Conservation (phyloP, 2,329 filamentous ascomycete species). For the Bipolaris sorokiniana region DNA sequence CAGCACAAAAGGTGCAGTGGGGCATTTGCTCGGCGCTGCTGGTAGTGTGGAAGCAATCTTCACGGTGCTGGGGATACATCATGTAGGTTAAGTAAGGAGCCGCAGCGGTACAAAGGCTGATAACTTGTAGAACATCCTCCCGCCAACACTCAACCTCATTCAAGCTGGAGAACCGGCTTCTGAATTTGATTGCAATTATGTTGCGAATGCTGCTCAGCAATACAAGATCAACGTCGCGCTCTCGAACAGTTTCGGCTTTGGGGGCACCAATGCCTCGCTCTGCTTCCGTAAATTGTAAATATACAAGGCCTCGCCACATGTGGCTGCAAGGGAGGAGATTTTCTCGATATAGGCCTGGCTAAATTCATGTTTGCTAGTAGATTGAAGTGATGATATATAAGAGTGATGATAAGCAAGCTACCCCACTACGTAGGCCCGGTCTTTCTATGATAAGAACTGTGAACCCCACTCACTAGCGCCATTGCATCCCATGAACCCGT, state of each 20-base stretch:
- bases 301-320: background rate
- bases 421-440: slow-evolving; percentile 18
- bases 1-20: slow-evolving; percentile 91
- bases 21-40: slow-evolving; percentile 88
- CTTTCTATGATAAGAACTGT: slow-evolving; percentile 19
- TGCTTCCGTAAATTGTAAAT: slow-evolving; percentile 67
- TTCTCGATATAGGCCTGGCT: background rate
- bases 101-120: slow-evolving; percentile 16
- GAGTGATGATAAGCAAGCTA: slow-evolving; percentile 10
- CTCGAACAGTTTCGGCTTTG: slow-evolving; percentile 97
- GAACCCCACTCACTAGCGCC: slow-evolving; percentile 25
- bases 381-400: slow-evolving; percentile 17
- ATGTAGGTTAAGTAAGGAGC: slow-evolving; percentile 65
- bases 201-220: slow-evolving; percentile 73
- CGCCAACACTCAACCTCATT: slow-evolving; percentile 84
- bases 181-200: slow-evolving; percentile 82
- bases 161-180: slow-evolving; percentile 64
- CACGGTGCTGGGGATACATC: slow-evolving; percentile 75
- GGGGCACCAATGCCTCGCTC: slow-evolving; percentile 90
- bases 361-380: slow-evolving; percentile 18
- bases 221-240: slow-evolving; percentile 74
- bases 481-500: slow-evolving; percentile 22
- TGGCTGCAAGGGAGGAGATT: background rate
- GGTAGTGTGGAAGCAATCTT: slow-evolving; percentile 91
- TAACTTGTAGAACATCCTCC: slow-evolving; percentile 69